Conservation (phyloP, 805 yeast genomes). For the Blastobotrys americana region DNA sequence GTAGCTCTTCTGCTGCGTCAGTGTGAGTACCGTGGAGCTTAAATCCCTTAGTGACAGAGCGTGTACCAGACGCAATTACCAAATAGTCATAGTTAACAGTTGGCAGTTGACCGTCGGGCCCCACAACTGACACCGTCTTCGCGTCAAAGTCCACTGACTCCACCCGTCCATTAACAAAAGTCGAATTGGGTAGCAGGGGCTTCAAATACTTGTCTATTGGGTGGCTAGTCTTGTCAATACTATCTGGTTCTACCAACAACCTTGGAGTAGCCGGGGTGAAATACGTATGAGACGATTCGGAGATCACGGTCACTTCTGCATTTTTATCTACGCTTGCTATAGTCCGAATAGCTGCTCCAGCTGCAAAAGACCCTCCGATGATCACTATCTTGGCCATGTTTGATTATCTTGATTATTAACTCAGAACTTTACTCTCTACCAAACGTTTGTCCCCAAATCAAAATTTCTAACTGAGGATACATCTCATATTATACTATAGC, state of each 20-base stretch:
- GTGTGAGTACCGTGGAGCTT: constrained; percentile 11
- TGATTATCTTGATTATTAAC: too few species aligned
- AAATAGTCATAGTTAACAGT: constrained; percentile 13
- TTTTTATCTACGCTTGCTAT: not conserved
- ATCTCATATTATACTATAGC: too few species aligned
- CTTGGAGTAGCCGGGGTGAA: constrained; percentile 17
- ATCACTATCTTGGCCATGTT: constrained; percentile 2
- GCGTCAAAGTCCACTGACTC: constrained; percentile 12
- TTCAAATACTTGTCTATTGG: not conserved
- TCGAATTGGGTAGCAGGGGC: constrained; percentile 1
- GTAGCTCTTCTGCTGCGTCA: constrained; percentile 7
- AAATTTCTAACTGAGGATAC: too few species aligned
- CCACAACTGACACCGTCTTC: constrained; percentile 8
- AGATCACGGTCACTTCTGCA: constrained; percentile 10
- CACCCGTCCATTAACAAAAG: constrained; percentile 13
- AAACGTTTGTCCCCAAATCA: too few species aligned
- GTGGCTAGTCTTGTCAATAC: constrained; percentile 2
- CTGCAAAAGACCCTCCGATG: constrained; percentile 8
- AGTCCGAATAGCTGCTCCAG: not conserved
- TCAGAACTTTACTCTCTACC: too few species aligned
- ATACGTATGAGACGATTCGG: constrained; percentile 13
- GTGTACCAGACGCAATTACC: constrained; percentile 19
- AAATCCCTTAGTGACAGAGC: constrained; percentile 9
- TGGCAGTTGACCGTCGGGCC: not conserved
- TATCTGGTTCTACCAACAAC: constrained; percentile 13